Conservation (phyloP, 139 green algal genomes). For the Yamagishiella unicocca region DNA sequence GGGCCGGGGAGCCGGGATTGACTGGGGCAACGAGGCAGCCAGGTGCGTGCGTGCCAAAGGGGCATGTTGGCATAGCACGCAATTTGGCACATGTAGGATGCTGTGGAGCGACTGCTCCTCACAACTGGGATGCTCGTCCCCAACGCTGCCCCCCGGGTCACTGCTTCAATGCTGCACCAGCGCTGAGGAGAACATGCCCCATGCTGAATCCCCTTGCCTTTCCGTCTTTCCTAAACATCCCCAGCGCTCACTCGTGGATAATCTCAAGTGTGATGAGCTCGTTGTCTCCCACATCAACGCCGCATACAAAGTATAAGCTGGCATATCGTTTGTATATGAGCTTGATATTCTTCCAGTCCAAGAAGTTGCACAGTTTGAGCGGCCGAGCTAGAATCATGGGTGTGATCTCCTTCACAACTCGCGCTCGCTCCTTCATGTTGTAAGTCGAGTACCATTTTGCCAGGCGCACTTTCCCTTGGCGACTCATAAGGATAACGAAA, state of each 20-base stretch:
- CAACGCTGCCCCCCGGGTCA: too few species aligned
- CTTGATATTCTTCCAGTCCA: slow-evolving; percentile 95
- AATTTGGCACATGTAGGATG: too few species aligned
- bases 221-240: too few species aligned
- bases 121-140: too few species aligned
- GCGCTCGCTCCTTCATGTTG: slow-evolving; percentile 92
- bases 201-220: too few species aligned
- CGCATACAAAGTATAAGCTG: slow-evolving; percentile 95
- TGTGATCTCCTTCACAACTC: slow-evolving; percentile 88
- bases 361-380: slow-evolving; percentile 97
- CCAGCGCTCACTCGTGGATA: slow-evolving; percentile 81
- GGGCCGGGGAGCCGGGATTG: too few species aligned
- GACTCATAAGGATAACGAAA: slow-evolving; percentile 95
- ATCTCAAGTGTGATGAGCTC: slow-evolving; percentile 92
- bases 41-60: too few species aligned
- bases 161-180: too few species aligned
- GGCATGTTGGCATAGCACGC: too few species aligned
- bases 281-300: slow-evolving; percentile 81
- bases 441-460: slow-evolving; percentile 98
- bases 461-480: slow-evolving; percentile 98
- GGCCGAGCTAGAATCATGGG: slow-evolving; percentile 82
- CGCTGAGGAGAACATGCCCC: too few species aligned
- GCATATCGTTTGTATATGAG: slow-evolving; percentile 96
- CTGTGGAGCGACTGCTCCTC: too few species aligned
- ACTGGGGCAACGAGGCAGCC: too few species aligned